Evolutionary conservation across 2,329 filamentous ascomycete species (phyloP), one percentile per base, ranked within the genome.

Genomic region (Neopestalotiopsis sp.): DNA sequence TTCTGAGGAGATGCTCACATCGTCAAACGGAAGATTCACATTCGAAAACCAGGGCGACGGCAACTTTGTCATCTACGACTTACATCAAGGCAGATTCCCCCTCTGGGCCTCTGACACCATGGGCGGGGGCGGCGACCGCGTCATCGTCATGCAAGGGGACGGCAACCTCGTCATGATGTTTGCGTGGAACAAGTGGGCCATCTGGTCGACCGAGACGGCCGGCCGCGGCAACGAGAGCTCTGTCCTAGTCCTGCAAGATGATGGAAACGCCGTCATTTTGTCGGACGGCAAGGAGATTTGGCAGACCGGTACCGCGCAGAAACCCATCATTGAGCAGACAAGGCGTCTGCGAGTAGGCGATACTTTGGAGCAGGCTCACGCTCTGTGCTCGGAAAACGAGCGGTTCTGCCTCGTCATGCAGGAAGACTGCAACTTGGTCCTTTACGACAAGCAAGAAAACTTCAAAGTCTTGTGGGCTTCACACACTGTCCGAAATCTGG

Each of bases 161-260:
- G 57, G 57, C 20, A 60, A 60, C 20, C 57, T 60, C 12, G 57
- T 60, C 3, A 30, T 30, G 57, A 34, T 60, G 32, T 60, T 60
- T 13, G 57, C 9, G 20, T 60, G 12, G n/a, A 60, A 60, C 28
- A 20, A 17, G 20, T 60, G 57, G 57, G 12, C 57, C n/a, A 60
- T 60, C 20, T 60, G 57, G 57, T 60, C 28, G 9, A 60, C 57
- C 1, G 10, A 5, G 6, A 60, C 57, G 20, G 24, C 20, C 57
- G 57, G 57, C 9, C 24, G 57, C 57, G 57, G 57, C 57, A 60
- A 60, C 57, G 57, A 30, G 3, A 60, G 57, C 57, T 60, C 57
- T 1, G 57, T 60, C 3, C 57, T 60, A 12, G 24, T 60, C 12
- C 7, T 60, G 20, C 57, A 60, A 1, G 28, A 60, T 14, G 57